Conservation (phyloP, 768 basidiomycete species). For the Wakefieldia striispora region DNA sequence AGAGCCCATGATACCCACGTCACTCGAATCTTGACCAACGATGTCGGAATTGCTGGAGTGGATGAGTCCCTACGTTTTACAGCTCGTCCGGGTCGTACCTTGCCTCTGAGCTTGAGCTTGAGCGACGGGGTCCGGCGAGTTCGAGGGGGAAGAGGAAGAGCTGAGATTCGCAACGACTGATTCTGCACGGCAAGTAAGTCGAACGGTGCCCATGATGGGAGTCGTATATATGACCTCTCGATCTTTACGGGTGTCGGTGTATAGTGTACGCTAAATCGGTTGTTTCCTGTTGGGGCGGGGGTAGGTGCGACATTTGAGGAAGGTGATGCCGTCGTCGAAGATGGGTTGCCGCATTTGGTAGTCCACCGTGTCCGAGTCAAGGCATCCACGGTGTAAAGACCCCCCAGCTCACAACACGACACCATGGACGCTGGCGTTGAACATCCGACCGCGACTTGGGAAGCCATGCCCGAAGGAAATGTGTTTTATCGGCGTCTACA, state of each 20-base stretch:
- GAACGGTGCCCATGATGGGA: too few species aligned
- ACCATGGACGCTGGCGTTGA: conserved; percentile 44
- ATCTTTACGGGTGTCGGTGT: too few species aligned
- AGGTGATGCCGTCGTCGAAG: too few species aligned
- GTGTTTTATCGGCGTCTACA: conserved; percentile 88
- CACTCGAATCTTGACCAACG: conserved; percentile 76
- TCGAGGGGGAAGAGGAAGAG: too few species aligned
- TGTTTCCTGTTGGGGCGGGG: conserved; percentile 58
- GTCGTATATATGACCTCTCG: conserved; percentile 75
- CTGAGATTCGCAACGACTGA: neutral
- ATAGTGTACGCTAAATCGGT: conserved; percentile 60
- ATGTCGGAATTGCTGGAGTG: conserved; percentile 77
- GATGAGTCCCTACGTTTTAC: conserved; percentile 38
- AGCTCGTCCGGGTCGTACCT: too few species aligned
- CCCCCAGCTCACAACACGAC: neutral
- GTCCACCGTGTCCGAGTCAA: too few species aligned
- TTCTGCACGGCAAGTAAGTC: conserved; percentile 64
- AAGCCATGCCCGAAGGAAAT: conserved; percentile 82
- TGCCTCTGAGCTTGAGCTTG: too few species aligned
- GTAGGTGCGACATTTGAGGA: too few species aligned
- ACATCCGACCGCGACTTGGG: conserved; percentile 84
- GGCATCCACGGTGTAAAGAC: too few species aligned
- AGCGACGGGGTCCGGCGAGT: too few species aligned
- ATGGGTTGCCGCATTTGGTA: too few species aligned
- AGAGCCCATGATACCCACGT: conserved; percentile 68